Evolutionary conservation across 2,329 filamentous ascomycete species (phyloP).

Genomic region (Rhynchosporium secalis): DNA sequence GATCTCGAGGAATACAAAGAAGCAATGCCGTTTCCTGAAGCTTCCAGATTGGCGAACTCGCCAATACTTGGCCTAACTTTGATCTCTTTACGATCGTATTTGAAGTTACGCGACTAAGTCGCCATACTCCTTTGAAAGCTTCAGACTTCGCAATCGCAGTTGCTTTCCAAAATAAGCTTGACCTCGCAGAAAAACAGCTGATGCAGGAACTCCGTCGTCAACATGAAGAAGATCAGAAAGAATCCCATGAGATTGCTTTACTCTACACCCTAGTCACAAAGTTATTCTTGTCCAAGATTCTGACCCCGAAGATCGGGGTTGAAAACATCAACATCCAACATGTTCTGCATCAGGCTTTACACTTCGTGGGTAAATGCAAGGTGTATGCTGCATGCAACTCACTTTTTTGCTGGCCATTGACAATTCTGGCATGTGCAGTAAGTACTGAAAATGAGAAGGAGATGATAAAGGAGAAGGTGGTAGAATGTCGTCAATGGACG

Average conservation of each 20-base stretch:
- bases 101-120: constrained; percentile 4
- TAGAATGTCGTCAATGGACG: constrained; percentile 2
- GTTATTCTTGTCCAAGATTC: neutral
- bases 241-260: neutral
- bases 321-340: neutral
- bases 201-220: neutral
- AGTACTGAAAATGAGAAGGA: neutral
- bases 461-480: neutral
- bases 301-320: neutral
- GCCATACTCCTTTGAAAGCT: neutral
- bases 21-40: constrained; percentile 3
- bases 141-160: neutral
- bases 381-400: constrained; percentile 3
- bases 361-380: neutral
- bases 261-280: constrained; percentile 1
- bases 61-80: neutral
- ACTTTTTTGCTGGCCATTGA: constrained; percentile 1
- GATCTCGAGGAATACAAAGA: neutral
- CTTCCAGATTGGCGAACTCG: constrained; percentile 2
- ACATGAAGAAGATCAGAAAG: neutral
- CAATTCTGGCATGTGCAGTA: neutral
- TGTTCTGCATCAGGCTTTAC: neutral
- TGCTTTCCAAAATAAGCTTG: neutral
- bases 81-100: neutral
- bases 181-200: neutral